phyloP scores from a whole-genome alignment of 805 yeast species.

The Kodamaea laetipori region DNA sequence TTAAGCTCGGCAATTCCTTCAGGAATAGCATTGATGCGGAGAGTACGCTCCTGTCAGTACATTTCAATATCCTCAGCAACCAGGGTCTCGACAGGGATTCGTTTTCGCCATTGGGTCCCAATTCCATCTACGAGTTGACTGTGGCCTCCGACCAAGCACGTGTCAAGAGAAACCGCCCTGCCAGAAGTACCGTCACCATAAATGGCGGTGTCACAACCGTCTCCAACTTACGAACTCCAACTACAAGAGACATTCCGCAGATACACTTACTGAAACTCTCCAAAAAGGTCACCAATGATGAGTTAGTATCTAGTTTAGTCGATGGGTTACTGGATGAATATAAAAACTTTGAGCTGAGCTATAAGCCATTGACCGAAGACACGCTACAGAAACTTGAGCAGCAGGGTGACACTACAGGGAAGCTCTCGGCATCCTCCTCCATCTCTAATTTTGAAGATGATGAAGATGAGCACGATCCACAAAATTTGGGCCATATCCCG shows the following conservation, averaged over 20 bases:
- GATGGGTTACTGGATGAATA: slow-evolving; percentile 28
- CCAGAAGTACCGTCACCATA: slow-evolving; percentile 36
- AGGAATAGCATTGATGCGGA: slow-evolving; percentile 37
- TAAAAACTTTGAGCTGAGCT: slow-evolving; percentile 39
- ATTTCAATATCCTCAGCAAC: slow-evolving; percentile 16
- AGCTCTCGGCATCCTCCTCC: slow-evolving; percentile 14
- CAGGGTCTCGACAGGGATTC: slow-evolving; percentile 19
- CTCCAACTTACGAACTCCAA: slow-evolving; percentile 60
- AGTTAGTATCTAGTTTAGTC: slow-evolving; percentile 23
- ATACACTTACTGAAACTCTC: slow-evolving; percentile 52
- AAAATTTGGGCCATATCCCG: slow-evolving; percentile 50
- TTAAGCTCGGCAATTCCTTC: slow-evolving; percentile 19
- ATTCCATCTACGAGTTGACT: slow-evolving; percentile 76
- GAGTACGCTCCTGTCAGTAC: slow-evolving; percentile 28
- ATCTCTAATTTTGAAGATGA: slow-evolving; percentile 7
- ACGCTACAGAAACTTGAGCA: slow-evolving; percentile 31
- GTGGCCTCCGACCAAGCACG: slow-evolving; percentile 57
- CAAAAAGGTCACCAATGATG: slow-evolving; percentile 25
- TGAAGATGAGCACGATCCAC: slow-evolving; percentile 10
- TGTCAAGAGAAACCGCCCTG: slow-evolving; percentile 33
- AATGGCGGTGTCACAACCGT: slow-evolving; percentile 48
- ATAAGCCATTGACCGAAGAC: slow-evolving; percentile 40
- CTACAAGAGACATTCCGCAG: slow-evolving; percentile 81
- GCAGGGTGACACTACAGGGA: slow-evolving; percentile 15
- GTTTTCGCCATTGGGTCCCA: slow-evolving; percentile 64